These are phyloP conservation scores for Ceratopteris richardii DNA, from an alignment of 75 land plant genomes.

Conservation along the genomic window DNA sequence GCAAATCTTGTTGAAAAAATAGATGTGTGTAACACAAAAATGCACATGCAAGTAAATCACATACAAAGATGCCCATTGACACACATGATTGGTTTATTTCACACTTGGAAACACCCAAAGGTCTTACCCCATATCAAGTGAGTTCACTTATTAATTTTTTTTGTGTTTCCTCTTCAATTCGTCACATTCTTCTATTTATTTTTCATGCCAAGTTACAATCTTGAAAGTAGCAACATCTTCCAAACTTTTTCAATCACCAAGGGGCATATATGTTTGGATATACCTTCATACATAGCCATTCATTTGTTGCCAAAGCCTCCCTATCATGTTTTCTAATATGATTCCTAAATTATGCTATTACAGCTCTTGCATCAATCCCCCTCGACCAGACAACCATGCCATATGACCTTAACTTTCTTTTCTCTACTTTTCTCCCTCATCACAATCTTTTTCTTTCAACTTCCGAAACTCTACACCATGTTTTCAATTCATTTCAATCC, in stretches of 20 bases:
- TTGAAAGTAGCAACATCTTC: slow-evolving; percentile 57
- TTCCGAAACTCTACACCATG: slow-evolving; percentile 53
- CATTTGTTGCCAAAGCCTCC: slow-evolving; percentile 80
- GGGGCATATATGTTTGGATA: slow-evolving; percentile 62
- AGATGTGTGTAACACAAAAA: too few relatives aligned
- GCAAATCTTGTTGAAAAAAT: too few relatives aligned
- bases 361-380: slow-evolving; percentile 79
- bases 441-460: slow-evolving; percentile 44
- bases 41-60: too few relatives aligned
- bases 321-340: slow-evolving; percentile 78
- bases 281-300: slow-evolving; percentile 85
- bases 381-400: slow-evolving; percentile 97
- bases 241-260: slow-evolving; percentile 93
- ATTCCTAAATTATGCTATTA: slow-evolving; percentile 68
- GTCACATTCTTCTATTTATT: too few relatives aligned
- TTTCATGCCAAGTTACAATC: background rate
- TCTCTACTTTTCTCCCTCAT: slow-evolving; percentile 30
- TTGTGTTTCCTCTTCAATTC: too few relatives aligned
- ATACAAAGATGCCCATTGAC: too few relatives aligned
- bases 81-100: too few relatives aligned
- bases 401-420: slow-evolving; percentile 39
- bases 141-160: too few relatives aligned
- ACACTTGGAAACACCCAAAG: too few relatives aligned
- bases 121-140: too few relatives aligned
- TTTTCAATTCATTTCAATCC: slow-evolving; percentile 77